A percentile compares a stretch with the other conserved stretches of the same genome.
These are phyloP conservation scores for Rhizophlyctis rosea DNA, from an alignment of 192 early-diverging fungal genomes.

Conservation along the genomic window DNA sequence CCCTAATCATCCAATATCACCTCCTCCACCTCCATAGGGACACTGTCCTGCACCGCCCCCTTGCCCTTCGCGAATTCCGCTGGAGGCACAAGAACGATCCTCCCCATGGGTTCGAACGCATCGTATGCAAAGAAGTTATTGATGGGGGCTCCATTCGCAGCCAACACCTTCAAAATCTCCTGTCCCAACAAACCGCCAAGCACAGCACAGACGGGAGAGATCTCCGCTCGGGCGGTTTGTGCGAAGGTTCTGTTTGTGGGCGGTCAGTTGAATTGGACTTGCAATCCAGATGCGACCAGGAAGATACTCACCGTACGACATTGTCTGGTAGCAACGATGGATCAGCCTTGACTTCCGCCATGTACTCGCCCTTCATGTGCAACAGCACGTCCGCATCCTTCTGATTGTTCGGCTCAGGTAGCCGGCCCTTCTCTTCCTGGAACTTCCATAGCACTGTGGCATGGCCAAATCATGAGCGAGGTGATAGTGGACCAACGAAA, in stretches of 20 bases:
- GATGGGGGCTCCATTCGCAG: constrained; percentile 76
- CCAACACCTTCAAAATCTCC: constrained; percentile 83
- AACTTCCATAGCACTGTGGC: constrained; percentile 35
- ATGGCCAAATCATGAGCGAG: not conserved
- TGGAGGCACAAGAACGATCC: not conserved
- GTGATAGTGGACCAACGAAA: not conserved
- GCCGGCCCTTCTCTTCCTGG: constrained; percentile 16
- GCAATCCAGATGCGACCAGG: not conserved
- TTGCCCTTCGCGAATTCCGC: not conserved
- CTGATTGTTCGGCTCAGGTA: constrained; percentile 15
- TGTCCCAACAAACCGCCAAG: constrained; percentile 87
- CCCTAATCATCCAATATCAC: too few species aligned
- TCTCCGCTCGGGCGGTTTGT: constrained; percentile 49
- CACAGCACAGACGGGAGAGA: constrained; percentile 77
- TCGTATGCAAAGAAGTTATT: constrained; percentile 70
- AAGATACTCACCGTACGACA: constrained; percentile 36
- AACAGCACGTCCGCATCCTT: constrained; percentile 42
- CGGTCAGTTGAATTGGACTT: not conserved
- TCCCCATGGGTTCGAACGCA: constrained; percentile 8
- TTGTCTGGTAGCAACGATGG: constrained; percentile 40
- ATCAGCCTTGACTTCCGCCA: constrained; percentile 19
- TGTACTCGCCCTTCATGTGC: not conserved
- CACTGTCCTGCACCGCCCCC: not conserved
- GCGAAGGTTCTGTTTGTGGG: not conserved
- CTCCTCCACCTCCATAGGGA: too few species aligned